A percentile compares a stretch with the other conserved stretches of the same genome.
phyloP scores from a whole-genome alignment of 2,329 filamentous ascomycete species.

The Fusarium sp. region DNA sequence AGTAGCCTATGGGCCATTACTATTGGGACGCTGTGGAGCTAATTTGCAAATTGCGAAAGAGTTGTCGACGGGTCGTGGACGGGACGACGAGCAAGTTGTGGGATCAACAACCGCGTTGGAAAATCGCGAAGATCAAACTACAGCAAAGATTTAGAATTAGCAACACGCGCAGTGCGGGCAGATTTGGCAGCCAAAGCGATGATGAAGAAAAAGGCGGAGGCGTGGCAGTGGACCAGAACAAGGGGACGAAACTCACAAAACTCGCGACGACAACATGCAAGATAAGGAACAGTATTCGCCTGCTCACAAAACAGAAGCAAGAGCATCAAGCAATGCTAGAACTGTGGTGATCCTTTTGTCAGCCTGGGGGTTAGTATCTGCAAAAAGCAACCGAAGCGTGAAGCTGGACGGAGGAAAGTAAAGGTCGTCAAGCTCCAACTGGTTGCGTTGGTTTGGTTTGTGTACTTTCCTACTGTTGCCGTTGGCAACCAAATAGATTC shows the following conservation, averaged over 20 bases:
- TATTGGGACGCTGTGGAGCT: conserved; percentile 4
- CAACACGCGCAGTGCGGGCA: neutral
- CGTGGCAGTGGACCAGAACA: conserved; percentile 13
- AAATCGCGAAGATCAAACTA: conserved; percentile 33
- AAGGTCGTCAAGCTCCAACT: conserved; percentile 30
- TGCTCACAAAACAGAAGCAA: conserved; percentile 16
- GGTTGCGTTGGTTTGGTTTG: conserved; percentile 46
- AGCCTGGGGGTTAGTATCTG: conserved; percentile 42
- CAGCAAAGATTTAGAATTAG: conserved; percentile 16
- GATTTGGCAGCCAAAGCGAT: neutral
- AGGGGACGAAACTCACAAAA: conserved; percentile 41
- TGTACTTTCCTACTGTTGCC: conserved; percentile 52
- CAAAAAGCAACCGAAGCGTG: conserved; percentile 27
- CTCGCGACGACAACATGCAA: conserved; percentile 46
- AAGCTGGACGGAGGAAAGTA: conserved; percentile 31
- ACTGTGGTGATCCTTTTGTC: conserved; percentile 16
- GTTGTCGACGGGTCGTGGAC: conserved; percentile 8
- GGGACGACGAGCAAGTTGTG: conserved; percentile 15
- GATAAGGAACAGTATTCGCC: conserved; percentile 30
- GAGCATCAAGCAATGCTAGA: conserved; percentile 47
- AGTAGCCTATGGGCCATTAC: conserved; percentile 62
- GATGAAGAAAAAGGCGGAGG: neutral
- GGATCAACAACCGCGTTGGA: conserved; percentile 30
- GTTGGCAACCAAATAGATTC: conserved; percentile 43
- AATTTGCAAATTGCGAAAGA: neutral